phyloP scores from a whole-genome alignment of 2,329 filamentous ascomycete genomes.

The Talaromyces sp. region DNA sequence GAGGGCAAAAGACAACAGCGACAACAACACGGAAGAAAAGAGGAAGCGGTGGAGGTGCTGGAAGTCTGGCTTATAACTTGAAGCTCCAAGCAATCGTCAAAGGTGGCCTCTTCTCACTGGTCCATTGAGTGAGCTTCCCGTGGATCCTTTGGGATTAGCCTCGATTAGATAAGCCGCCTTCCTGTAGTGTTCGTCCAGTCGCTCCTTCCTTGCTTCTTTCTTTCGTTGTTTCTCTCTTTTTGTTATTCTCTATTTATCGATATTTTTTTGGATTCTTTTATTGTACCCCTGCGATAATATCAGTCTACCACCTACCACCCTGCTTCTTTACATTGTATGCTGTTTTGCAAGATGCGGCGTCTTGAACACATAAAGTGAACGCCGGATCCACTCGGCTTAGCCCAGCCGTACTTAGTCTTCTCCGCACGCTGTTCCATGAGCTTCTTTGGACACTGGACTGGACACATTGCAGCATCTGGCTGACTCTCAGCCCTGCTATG shows the following conservation, averaged over 20 bases:
- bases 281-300: neutral
- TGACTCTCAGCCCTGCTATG: no score
- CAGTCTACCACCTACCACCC: neutral
- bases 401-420: constrained; percentile 6
- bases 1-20: constrained; percentile 12
- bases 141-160: constrained; percentile 3
- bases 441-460: constrained; percentile 3
- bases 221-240: neutral
- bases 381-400: constrained; percentile 5
- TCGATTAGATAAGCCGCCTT: neutral
- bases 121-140: neutral
- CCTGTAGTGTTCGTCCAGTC: neutral
- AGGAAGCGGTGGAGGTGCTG: constrained; percentile 9
- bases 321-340: neutral
- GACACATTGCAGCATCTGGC: neutral
- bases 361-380: neutral
- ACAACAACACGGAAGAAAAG: constrained; percentile 16
- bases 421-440: constrained; percentile 8
- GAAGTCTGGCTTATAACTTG: constrained; percentile 28
- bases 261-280: neutral
- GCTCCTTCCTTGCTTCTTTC: neutral
- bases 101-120: constrained; percentile 42
- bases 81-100: constrained; percentile 31
- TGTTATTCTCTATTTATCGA: neutral
- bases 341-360: neutral